These are phyloP conservation scores for Ramalina intermedia DNA, from an alignment of 495 filamentous ascomycete genomes.

Conservation along the genomic window DNA sequence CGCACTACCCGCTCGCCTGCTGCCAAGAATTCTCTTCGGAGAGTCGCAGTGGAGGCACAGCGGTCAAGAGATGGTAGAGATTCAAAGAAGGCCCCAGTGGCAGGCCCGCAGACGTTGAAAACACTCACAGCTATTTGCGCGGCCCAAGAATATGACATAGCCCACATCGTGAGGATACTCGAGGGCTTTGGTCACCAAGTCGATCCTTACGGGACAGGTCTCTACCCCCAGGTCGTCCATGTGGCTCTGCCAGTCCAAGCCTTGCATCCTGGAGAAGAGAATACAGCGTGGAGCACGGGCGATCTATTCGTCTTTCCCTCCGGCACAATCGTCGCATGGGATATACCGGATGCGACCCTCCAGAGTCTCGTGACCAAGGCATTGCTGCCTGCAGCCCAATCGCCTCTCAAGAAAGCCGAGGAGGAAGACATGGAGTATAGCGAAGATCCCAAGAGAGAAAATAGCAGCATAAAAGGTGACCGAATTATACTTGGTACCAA, in stretches of 20 bases:
- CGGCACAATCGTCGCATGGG: conserved; percentile 89
- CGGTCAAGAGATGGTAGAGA: conserved; percentile 36
- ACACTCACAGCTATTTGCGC: conserved; percentile 64
- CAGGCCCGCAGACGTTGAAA: conserved; percentile 8
- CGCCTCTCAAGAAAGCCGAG: conserved; percentile 59
- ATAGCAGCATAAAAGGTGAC: conserved; percentile 71
- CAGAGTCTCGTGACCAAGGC: conserved; percentile 58
- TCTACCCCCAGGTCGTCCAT: conserved; percentile 55
- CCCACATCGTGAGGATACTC: conserved; percentile 53
- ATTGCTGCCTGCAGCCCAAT: conserved; percentile 58
- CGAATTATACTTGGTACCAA: conserved; percentile 81
- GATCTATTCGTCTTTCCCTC: conserved; percentile 97
- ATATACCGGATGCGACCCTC: conserved; percentile 55
- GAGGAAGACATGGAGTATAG: conserved; percentile 83
- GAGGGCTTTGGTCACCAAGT: conserved; percentile 51
- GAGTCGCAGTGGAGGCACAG: conserved; percentile 47
- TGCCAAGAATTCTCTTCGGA: conserved; percentile 38
- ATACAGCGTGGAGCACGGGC: conserved; percentile 50
- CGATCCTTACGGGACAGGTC: conserved; percentile 44
- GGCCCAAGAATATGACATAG: conserved; percentile 75
- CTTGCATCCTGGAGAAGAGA: conserved; percentile 42
- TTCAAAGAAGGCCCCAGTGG: conserved; percentile 13
- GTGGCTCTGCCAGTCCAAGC: conserved; percentile 43
- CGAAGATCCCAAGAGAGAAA: conserved; percentile 59
- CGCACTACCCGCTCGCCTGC: conserved; percentile 32